Evolutionary conservation across 2,329 filamentous ascomycete genomes (phyloP), one percentile per base, ranked within the genome.

Genomic region (Lizonia empirigonia): DNA sequence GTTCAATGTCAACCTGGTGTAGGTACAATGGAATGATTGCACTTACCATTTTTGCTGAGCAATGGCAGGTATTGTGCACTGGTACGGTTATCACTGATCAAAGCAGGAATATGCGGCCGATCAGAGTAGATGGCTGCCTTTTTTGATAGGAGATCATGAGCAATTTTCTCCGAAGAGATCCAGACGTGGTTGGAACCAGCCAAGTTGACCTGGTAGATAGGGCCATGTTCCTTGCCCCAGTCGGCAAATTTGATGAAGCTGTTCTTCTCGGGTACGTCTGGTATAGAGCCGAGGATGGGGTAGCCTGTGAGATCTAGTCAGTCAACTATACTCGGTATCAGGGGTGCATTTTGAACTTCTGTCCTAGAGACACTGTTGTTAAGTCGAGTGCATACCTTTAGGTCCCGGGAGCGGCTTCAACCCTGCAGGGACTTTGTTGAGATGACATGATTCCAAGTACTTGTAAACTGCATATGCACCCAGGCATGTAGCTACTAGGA

Each of bases 81-180:
- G 7, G 73, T 74, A 15, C 76, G 71, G 42, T 78, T 78, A 56
- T 78, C 76, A 22, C 71, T 64, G 18, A 77, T 66, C 24, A 78
- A 54, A 1, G 74, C 74, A 4, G 75, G 75, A 38, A 78, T 78
- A 47, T 75, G 74, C 9, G 76, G 76, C 23, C 77, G 69, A 44
- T 78, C 75, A 15, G 76, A 78, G 60, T 79, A 78, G 48, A 78
- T 78, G 32, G 70, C 69, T 15, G 70, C 73, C 44, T 76, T 76
- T 60, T 77, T 78, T 1, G 74, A 65, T 16, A 79, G 59, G 5
- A 79, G 61, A 26, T 78, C 76, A 27, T 67, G 69, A 2, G 77
- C 71, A 33, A 78, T 71, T 16, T 71, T 52, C 39, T 78, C 76
- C 6, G 70, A 68, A 1, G 73, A 75, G 39, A 79, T 75, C 75